phyloP scores from a whole-genome alignment of 805 yeast genomes.

The Ogataea polymorpha region DNA sequence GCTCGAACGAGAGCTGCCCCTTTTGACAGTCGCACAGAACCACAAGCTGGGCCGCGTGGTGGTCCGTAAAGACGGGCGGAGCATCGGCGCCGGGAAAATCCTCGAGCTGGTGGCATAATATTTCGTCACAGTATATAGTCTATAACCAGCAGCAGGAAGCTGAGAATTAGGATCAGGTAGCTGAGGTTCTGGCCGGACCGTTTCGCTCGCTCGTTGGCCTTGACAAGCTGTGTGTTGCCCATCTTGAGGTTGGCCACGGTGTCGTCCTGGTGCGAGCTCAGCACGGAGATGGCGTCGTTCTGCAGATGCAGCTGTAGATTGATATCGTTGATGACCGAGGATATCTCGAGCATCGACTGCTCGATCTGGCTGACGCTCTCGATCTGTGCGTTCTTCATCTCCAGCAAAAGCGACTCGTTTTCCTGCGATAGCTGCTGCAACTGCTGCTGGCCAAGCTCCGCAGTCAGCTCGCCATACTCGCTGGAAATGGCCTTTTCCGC shows the following conservation, averaged over 20 bases:
- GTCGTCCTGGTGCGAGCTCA: conserved; percentile 65
- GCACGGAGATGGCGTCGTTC: conserved; percentile 60
- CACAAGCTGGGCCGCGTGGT: conserved; percentile 63
- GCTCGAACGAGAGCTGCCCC: conserved; percentile 47
- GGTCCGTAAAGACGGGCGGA: conserved; percentile 63
- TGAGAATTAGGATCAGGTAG: conserved; percentile 51
- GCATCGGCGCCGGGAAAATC: conserved; percentile 52
- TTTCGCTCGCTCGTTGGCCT: conserved; percentile 67
- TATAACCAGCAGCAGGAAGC: conserved; percentile 52
- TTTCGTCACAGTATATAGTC: conserved; percentile 40
- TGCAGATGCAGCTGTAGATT: conserved; percentile 71
- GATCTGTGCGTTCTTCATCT: conserved; percentile 56
- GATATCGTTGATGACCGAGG: conserved; percentile 71
- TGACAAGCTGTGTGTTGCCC: conserved; percentile 69
- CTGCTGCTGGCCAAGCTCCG: conserved; percentile 44
- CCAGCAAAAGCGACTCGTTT: conserved; percentile 50
- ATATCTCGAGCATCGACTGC: conserved; percentile 64
- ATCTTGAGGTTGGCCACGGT: conserved; percentile 59
- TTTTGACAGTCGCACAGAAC: conserved; percentile 46
- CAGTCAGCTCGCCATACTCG: conserved; percentile 34
- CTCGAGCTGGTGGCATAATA: conserved; percentile 10
- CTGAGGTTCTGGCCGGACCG: conserved; percentile 56
- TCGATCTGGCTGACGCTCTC: conserved; percentile 59
- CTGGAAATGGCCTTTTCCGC: conserved; percentile 34
- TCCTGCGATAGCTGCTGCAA: conserved; percentile 56